Evolutionary conservation across 768 basidiomycete species (phyloP).

Genomic region (Russula abietina): DNA sequence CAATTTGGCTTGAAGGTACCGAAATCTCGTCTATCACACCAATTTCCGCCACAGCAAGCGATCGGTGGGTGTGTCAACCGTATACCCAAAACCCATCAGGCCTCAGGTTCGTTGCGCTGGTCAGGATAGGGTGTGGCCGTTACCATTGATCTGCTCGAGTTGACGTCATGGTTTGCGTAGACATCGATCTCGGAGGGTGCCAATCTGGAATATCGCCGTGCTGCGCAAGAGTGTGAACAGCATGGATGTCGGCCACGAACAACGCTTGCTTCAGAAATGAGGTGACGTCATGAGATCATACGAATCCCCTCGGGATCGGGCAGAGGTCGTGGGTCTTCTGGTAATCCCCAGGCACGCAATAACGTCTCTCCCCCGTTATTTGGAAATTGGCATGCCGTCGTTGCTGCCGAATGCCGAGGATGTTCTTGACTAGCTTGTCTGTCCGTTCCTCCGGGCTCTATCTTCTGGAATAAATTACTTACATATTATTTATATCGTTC

Average conservation of each 20-base stretch:
- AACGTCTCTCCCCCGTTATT: background rate
- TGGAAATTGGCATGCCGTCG: background rate
- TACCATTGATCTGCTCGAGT: background rate
- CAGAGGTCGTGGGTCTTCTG: background rate
- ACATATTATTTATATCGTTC: background rate
- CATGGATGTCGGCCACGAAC: background rate
- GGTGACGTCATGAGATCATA: conserved; percentile 5
- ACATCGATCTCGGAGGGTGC: background rate
- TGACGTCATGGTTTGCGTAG: background rate
- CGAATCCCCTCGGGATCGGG: conserved; percentile 1
- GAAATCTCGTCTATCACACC: background rate
- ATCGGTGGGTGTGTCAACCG: background rate
- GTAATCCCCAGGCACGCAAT: conserved; percentile 1
- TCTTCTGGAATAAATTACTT: conserved; percentile 2
- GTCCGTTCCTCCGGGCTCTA: background rate
- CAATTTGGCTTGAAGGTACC: background rate
- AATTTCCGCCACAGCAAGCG: background rate
- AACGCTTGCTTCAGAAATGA: background rate
- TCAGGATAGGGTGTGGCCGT: background rate
- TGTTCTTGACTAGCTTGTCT: background rate
- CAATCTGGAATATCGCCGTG: background rate
- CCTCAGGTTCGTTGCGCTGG: background rate
- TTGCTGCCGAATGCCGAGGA: background rate
- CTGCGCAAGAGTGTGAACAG: background rate
- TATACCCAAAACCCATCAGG: background rate